These are phyloP conservation scores for Cucurbita maxima DNA, from an alignment of 306 rosid species.

Conservation along the genomic window DNA sequence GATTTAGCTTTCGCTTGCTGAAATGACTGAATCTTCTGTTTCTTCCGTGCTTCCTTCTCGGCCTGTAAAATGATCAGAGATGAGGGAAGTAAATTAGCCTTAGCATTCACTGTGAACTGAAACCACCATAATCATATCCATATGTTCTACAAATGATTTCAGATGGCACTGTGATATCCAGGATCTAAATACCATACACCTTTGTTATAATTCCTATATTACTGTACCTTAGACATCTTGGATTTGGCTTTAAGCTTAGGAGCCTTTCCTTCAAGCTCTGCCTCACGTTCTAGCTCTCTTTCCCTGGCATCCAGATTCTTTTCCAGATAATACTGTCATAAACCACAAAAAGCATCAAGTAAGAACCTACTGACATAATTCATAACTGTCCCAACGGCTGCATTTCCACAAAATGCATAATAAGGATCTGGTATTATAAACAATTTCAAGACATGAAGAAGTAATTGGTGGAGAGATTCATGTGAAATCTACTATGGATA, in stretches of 20 bases:
- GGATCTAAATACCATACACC: neutral
- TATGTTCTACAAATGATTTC: neutral
- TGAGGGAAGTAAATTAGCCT: neutral
- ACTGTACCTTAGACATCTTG: constrained; percentile 84
- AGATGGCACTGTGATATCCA: neutral
- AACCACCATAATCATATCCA: neutral
- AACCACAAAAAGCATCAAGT: constrained; percentile 10
- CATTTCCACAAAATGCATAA: neutral
- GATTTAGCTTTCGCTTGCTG: constrained; percentile 90
- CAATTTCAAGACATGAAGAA: neutral
- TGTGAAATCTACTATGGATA: neutral
- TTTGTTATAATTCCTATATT: neutral
- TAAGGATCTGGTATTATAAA: neutral
- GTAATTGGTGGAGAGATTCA: neutral
- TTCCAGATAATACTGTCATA: constrained; percentile 73
- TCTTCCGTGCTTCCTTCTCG: constrained; percentile 86
- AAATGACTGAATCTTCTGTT: constrained; percentile 78
- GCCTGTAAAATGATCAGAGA: constrained; percentile 29
- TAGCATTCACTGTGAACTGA: neutral
- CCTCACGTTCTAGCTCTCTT: constrained; percentile 75
- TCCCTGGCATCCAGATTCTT: constrained; percentile 82
- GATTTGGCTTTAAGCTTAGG: constrained; percentile 93
- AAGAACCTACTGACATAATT: constrained; percentile 1
- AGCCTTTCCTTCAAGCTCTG: constrained; percentile 84
- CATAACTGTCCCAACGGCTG: neutral